These are phyloP conservation scores for Golubevia pallescens DNA, from an alignment of 1,284 basidiomycete genomes.

Conservation along the genomic window DNA sequence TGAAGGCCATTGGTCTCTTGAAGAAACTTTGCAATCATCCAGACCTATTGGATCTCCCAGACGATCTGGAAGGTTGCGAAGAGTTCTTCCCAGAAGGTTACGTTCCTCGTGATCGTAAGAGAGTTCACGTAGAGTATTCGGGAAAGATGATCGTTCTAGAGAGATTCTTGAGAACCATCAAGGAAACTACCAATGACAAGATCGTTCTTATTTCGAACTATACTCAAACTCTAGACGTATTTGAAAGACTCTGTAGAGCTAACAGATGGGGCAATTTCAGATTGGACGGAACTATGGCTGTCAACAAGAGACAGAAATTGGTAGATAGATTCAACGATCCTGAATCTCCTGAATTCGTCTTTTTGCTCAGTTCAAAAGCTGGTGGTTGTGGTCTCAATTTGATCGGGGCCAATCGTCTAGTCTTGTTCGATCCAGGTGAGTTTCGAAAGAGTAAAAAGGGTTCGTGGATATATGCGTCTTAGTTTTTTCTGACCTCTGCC, in stretches of 20 bases:
- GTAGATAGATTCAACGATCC: conserved; percentile 98
- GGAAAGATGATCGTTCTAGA: conserved; percentile 83
- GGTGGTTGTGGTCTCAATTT: conserved; percentile 98
- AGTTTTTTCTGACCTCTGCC: not conserved
- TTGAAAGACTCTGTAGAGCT: conserved; percentile 59
- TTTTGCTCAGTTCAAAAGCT: conserved; percentile 93
- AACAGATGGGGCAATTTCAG: conserved; percentile 88
- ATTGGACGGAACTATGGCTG: conserved; percentile 90
- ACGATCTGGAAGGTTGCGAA: conserved; percentile 85
- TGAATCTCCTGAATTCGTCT: conserved; percentile 78
- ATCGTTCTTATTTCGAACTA: conserved; percentile 99
- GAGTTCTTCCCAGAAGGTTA: conserved; percentile 84
- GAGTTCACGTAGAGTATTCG: conserved; percentile 43
- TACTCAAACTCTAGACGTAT: conserved; percentile 92
- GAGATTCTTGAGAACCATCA: conserved; percentile 63
- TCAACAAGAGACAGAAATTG: conserved; percentile 93
- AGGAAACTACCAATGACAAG: conserved; percentile 74
- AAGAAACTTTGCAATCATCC: conserved; percentile 99
- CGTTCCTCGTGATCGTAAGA: conserved; percentile 66
- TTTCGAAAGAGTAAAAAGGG: conserved; percentile 4
- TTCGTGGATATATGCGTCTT: too few species aligned
- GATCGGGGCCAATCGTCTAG: conserved; percentile 93
- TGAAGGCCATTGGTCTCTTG: conserved; percentile 94
- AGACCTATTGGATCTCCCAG: conserved; percentile 84
- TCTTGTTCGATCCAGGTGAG: conserved; percentile 92